These are phyloP conservation scores for Backusella psychrophila DNA, from an alignment of 192 early-diverging fungal genomes.

Conservation along the genomic window DNA sequence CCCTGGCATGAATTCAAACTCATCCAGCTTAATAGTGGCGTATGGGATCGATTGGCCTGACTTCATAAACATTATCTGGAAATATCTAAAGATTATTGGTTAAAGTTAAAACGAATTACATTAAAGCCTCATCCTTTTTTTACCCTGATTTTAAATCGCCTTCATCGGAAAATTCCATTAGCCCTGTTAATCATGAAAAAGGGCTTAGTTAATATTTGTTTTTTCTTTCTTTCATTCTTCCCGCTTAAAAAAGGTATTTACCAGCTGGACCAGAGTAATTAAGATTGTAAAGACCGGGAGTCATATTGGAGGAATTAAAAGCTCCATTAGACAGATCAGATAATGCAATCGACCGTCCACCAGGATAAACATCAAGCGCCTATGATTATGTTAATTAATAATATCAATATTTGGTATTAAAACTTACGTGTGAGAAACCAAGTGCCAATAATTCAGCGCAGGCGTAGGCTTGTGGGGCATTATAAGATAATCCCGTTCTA, in stretches of 20 bases:
- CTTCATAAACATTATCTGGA: slow-evolving; percentile 37
- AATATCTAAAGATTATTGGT: slow-evolving; percentile 33
- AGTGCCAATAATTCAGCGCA: slow-evolving; percentile 26
- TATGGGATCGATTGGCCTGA: slow-evolving; percentile 31
- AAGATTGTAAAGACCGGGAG: slow-evolving; percentile 35
- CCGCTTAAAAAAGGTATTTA: background rate
- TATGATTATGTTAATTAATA: background rate
- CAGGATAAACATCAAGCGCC: slow-evolving; percentile 24
- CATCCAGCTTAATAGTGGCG: slow-evolving; percentile 35
- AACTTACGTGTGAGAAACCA: slow-evolving; percentile 22
- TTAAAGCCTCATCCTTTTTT: background rate
- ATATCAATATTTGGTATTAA: background rate
- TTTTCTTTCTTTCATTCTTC: background rate
- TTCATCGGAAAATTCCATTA: slow-evolving; percentile 10
- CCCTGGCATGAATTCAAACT: slow-evolving; percentile 27
- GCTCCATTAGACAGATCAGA: background rate
- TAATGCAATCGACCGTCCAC: slow-evolving; percentile 21
- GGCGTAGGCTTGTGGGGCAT: slow-evolving; percentile 26
- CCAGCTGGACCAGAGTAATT: slow-evolving; percentile 47
- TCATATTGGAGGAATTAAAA: slow-evolving; percentile 35
- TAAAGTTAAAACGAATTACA: background rate
- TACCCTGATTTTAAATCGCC: background rate
- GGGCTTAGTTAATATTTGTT: background rate
- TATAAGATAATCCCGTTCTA: slow-evolving; percentile 18
- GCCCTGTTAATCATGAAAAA: slow-evolving; percentile 12